A percentile compares a stretch with the other conserved stretches of the same genome.
These are phyloP conservation scores for Pseudonitzschia multiseries DNA, from an alignment of 108 stramenopile species.

Conservation along the genomic window DNA sequence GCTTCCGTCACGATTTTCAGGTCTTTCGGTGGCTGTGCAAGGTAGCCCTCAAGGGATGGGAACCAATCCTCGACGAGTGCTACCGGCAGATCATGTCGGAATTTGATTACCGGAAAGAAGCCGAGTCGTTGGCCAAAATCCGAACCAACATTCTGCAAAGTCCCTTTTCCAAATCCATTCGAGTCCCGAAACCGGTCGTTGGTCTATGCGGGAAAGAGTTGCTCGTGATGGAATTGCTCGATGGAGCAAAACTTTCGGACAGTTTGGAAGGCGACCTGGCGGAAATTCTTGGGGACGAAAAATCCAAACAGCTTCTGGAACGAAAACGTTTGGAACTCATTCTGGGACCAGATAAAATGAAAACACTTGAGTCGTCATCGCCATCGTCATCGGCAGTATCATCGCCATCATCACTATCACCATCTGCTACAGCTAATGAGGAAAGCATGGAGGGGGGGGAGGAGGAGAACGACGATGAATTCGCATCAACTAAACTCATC, in stretches of 20 bases:
- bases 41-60: conserved; percentile 70
- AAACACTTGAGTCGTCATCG: conserved; percentile 1
- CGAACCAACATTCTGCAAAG: conserved; percentile 45
- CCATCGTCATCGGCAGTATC: too few species aligned
- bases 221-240: conserved; percentile 70
- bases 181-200: conserved; percentile 50
- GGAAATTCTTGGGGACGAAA: conserved; percentile 21
- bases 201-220: conserved; percentile 58
- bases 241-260: conserved; percentile 57
- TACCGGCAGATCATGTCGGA: conserved; percentile 72
- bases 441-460: background rate
- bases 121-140: conserved; percentile 42
- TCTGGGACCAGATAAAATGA: conserved; percentile 8
- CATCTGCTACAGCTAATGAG: background rate
- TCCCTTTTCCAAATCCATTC: conserved; percentile 15
- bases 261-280: conserved; percentile 54
- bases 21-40: conserved; percentile 68
- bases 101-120: conserved; percentile 71
- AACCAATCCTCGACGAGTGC: conserved; percentile 59
- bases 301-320: conserved; percentile 1
- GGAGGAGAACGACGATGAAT: background rate
- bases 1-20: conserved; percentile 67
- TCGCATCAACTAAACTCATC: background rate
- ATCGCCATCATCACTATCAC: too few species aligned
- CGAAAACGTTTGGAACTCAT: conserved; percentile 7